Evolutionary conservation across 192 early-diverging fungal genomes (phyloP).

Genomic region (Entomortierella chlamydospora): DNA sequence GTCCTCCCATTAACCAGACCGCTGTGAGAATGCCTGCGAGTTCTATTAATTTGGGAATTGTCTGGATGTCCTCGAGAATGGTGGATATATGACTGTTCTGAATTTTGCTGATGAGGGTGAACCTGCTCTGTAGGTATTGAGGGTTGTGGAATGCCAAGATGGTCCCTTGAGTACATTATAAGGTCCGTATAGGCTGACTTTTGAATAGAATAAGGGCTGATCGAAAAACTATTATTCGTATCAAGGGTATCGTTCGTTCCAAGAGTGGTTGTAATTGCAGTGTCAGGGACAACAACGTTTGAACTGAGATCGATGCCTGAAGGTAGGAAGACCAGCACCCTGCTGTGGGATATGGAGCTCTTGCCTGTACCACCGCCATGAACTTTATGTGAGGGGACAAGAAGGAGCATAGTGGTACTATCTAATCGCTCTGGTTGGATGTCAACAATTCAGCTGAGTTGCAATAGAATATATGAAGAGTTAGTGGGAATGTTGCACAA

Average conservation of each 20-base stretch:
- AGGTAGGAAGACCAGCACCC: conserved; percentile 35
- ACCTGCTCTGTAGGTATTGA: neutral
- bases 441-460: neutral
- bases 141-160: conserved; percentile 22
- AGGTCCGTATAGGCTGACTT: neutral
- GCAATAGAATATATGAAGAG: neutral
- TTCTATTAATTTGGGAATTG: neutral
- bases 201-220: neutral
- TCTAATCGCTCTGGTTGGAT: too few relatives aligned
- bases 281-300: conserved; percentile 37
- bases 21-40: conserved; percentile 38
- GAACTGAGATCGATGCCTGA: conserved; percentile 45
- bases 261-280: conserved; percentile 41
- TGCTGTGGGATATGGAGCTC: neutral
- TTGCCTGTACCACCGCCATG: conserved; percentile 12
- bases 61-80: neutral
- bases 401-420: conserved; percentile 22
- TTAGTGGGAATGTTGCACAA: neutral
- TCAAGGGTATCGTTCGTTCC: conserved; percentile 31
- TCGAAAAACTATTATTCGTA: neutral
- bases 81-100: neutral
- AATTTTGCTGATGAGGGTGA: neutral
- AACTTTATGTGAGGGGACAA: conserved; percentile 34
- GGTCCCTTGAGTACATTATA: conserved; percentile 2
- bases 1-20: conserved; percentile 12